Percentiles rank a stretch among this genome's conserved stretches.
phyloP scores from a whole-genome alignment of 2,329 filamentous ascomycete species.

The Calonectria leucothoes region DNA sequence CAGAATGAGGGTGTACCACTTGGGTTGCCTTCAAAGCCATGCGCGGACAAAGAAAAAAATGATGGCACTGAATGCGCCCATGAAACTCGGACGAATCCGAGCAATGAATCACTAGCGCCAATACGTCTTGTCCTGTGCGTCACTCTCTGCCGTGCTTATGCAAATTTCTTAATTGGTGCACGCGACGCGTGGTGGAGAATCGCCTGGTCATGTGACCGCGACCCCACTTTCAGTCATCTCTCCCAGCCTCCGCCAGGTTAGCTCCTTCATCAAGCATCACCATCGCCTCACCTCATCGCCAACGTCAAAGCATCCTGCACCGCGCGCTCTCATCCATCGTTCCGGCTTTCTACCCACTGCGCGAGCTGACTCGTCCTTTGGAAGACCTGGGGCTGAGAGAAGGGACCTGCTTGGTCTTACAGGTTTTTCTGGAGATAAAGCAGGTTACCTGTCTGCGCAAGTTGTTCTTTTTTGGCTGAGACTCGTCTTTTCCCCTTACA shows the following conservation, averaged over 20 bases:
- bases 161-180: not conserved
- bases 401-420: slow-evolving; percentile 1
- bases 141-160: not conserved
- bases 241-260: not conserved
- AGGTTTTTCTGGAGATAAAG: slow-evolving; percentile 13
- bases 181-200: not conserved
- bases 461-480: not conserved
- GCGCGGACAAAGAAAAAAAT: not conserved
- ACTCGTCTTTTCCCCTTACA: not conserved
- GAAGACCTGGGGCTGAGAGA: slow-evolving; percentile 17
- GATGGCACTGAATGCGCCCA: not conserved
- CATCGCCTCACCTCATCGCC: not conserved
- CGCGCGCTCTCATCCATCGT: slow-evolving; percentile 8
- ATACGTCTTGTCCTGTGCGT: not conserved
- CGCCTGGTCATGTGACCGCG: not conserved
- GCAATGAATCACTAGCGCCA: not conserved
- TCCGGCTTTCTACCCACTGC: slow-evolving; percentile 19
- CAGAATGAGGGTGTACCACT: not conserved
- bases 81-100: not conserved
- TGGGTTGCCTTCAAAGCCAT: not conserved
- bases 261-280: not conserved
- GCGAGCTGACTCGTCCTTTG: slow-evolving; percentile 16
- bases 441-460: slow-evolving; percentile 15
- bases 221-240: not conserved
- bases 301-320: not conserved